These are phyloP conservation scores for Tuber aestivum DNA, from an alignment of 495 filamentous ascomycete species.

Conservation along the genomic window DNA sequence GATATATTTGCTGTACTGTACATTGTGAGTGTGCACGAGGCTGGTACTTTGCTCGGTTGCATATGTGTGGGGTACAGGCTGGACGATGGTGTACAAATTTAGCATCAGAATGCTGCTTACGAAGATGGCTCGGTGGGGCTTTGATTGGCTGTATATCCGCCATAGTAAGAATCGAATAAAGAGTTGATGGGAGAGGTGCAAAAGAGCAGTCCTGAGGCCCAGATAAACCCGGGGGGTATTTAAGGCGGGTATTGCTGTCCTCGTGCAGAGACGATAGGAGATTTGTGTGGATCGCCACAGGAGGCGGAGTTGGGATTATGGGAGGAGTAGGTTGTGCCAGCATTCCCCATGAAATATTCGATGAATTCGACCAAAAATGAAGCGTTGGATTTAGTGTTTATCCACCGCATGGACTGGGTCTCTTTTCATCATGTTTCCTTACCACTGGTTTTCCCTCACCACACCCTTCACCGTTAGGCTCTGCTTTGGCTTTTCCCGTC, in stretches of 20 bases:
- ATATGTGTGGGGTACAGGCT: not conserved
- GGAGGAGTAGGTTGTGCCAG: too few relatives aligned
- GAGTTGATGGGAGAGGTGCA: not conserved
- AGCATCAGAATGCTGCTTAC: not conserved
- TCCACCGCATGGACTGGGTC: too few relatives aligned
- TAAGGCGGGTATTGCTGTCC: not conserved
- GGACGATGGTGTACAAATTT: not conserved
- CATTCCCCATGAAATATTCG: too few relatives aligned
- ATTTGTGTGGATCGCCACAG: too few relatives aligned
- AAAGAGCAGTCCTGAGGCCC: not conserved
- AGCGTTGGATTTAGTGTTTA: too few relatives aligned
- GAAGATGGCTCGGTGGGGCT: not conserved
- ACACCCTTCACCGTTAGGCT: too few relatives aligned
- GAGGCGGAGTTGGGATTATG: too few relatives aligned
- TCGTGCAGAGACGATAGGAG: not conserved
- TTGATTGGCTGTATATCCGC: not conserved
- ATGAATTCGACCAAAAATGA: too few relatives aligned
- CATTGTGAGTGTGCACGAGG: not conserved
- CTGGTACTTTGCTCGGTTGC: not conserved
- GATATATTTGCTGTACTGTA: not conserved
- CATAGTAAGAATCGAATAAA: not conserved
- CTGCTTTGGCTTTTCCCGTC: too few relatives aligned
- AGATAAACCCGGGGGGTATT: not conserved
- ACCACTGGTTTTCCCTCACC: too few relatives aligned
- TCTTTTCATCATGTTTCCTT: too few relatives aligned